Evolutionary conservation across 495 filamentous ascomycete species (phyloP), one percentile per base, ranked within the genome.

Genomic region (Penicillium nucicola): DNA sequence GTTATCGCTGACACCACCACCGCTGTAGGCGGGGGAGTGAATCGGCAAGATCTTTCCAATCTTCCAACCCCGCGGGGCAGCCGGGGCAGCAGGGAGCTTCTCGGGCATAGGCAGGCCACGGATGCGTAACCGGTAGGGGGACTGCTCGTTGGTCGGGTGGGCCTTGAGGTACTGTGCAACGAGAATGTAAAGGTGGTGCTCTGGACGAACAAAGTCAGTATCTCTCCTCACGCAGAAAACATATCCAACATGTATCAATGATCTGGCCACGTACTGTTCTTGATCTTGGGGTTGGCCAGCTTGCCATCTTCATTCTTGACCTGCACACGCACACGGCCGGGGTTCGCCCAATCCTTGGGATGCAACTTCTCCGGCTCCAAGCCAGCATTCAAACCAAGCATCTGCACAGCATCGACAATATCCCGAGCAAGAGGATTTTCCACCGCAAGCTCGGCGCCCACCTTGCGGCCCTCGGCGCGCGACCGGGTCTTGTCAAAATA

Each of bases 291-390:
- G 56, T 75, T 80, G 42, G 75, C 50, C 34, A 67, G 55, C 37
- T 65, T 58, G 30, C 82, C 78, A 44, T 68, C 55, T 43, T 77
- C 70, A 45, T 81, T 72, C 66, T 88, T 89, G 13, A 97, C 69
- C 58, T 82, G 69, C 17, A 96, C 82, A 42, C 88, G 80, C 55
- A 98, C 90, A 22, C 93, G 78, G 0, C 93, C 93, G 11, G 93
- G 93, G 71, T 98, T 98, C 30, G 85, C 87, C 93, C 93, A 98
- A 71, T 98, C 93, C 70, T 92, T 91, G 0, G 93, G 93, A 72
- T 98, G 93, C 38, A 84, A 76, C 72, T 96, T 96, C 57, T 85
- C 87, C 1, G 92, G 90, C 68, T 98, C 93, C 66, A 96, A 85
- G 5, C 91, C 86, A 25, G 85, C 83, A 23, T 82, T 78, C 50